Conservation (phyloP, 1,139 yeast genomes). For the Geotrichum carabidarum region DNA sequence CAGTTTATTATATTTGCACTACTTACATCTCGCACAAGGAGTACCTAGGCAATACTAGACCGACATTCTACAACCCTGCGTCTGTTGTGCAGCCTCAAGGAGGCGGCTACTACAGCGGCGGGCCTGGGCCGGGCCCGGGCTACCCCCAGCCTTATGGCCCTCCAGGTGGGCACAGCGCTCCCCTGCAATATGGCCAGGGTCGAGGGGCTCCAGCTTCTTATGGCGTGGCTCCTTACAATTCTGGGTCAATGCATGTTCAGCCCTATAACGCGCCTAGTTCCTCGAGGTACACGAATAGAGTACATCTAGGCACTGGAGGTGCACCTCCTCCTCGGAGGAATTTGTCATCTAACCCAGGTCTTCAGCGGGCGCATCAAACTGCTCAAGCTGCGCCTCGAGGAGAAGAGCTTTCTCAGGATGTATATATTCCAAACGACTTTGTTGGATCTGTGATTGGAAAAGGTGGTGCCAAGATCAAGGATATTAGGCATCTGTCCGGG, state of each 20-base stretch:
- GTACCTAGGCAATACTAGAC: slow-evolving; percentile 18
- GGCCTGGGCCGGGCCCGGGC: slow-evolving; percentile 3
- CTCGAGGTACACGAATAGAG: slow-evolving; percentile 10
- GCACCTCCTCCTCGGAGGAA: slow-evolving; percentile 11
- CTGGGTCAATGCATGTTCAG: slow-evolving; percentile 7
- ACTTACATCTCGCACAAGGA: slow-evolving; percentile 37
- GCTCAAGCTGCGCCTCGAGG: slow-evolving; percentile 33
- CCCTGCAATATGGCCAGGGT: neutral
- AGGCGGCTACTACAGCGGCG: slow-evolving; percentile 7
- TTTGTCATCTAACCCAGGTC: slow-evolving; percentile 14
- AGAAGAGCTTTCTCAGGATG: slow-evolving; percentile 59
- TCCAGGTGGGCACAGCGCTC: slow-evolving; percentile 10
- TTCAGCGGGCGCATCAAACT: slow-evolving; percentile 25
- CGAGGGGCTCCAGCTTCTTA: slow-evolving; percentile 2
- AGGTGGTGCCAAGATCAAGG: slow-evolving; percentile 78
- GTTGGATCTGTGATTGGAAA: slow-evolving; percentile 86
- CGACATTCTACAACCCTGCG: slow-evolving; percentile 22
- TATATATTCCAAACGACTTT: slow-evolving; percentile 68
- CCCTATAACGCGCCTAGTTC: slow-evolving; percentile 13
- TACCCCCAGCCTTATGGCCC: slow-evolving; percentile 4
- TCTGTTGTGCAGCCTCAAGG: slow-evolving; percentile 5
- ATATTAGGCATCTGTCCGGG: slow-evolving; percentile 71
- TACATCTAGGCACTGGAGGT: slow-evolving; percentile 7
- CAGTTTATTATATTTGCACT: slow-evolving; percentile 67
- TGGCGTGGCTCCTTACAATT: neutral